Evolutionary conservation across 2,329 filamentous ascomycete genomes (phyloP), one percentile per base, ranked within the genome.

Genomic region (Sclerotinia spermophila): DNA sequence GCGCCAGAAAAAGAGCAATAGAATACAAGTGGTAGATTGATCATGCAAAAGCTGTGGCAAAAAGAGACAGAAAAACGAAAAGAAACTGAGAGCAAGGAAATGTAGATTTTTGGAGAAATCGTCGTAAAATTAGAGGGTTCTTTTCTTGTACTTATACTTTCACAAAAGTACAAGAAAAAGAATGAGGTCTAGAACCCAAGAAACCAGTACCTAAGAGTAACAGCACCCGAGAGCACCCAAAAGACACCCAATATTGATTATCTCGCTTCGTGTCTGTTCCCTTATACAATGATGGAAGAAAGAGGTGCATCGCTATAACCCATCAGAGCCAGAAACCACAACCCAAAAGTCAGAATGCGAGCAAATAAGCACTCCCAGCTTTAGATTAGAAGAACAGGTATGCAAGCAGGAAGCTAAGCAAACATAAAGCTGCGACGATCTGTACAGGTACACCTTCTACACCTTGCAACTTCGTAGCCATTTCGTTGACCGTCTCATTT

Each of bases 361-460:
- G 64, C 24, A n/a, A 69, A 38, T 35, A 42, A 38, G 65, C 62
- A 40, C 5, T 40, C 35, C 65, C 65, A 60, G 27, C 51, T n/a
- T 60, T 42, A n/a, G 40, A 60, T 85, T 89, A 99, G 82, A 99
- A 99, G 85, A 99, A 94, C 81, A 98, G 88, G 83, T 97, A 99
- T 69, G 94, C 96, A 76, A 98, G 87, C 79, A 99, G 82, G 84
- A 99, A 99, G 84, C 93, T 94, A 74, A 97, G 77, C 77, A 99
- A 84, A 80, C 94, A 97, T 58, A 99, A 84, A 33, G 89, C 84
- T 33, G 96, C 95, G 59, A 92, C 92, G 73, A 95, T 87, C 80
- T 95, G 91, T 65, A 99, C 88, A 0, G 96, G 90, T 5, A 99
- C 95, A 33, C 96, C 95, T 76, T 94, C 76, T 30, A 70, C 67